Conservation (phyloP, 2,329 filamentous ascomycete species). For the Pseudocercospora musae region DNA sequence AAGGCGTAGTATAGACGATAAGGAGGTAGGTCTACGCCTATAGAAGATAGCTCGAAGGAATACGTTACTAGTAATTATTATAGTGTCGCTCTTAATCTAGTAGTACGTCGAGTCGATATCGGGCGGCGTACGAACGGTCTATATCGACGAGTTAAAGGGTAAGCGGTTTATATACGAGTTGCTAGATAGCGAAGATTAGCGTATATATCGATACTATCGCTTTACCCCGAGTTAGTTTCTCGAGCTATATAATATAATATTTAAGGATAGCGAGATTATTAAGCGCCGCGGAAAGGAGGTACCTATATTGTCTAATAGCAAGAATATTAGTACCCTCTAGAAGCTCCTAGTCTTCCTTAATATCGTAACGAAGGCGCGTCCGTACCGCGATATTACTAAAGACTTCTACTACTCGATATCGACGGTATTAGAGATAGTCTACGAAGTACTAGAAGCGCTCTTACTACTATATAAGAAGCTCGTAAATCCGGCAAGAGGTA, state of each 20-base stretch:
- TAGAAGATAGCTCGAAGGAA: neutral
- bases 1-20: too few species aligned
- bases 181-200: neutral
- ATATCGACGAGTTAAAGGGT: neutral
- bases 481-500: neutral
- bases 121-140: neutral
- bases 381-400: neutral
- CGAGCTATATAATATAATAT: neutral
- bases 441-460: neutral
- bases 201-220: neutral
- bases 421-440: neutral
- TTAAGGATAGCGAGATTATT: neutral
- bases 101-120: neutral
- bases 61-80: neutral
- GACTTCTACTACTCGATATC: neutral
- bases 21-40: too few species aligned
- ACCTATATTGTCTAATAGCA: too few species aligned
- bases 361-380: neutral
- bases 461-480: neutral
- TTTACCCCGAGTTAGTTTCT: neutral
- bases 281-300: too few species aligned
- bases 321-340: neutral
- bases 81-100: neutral
- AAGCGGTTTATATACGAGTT: neutral
- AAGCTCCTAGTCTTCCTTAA: neutral